phyloP scores from a whole-genome alignment of 805 yeast genomes.

The Yarrowia sp. region DNA sequence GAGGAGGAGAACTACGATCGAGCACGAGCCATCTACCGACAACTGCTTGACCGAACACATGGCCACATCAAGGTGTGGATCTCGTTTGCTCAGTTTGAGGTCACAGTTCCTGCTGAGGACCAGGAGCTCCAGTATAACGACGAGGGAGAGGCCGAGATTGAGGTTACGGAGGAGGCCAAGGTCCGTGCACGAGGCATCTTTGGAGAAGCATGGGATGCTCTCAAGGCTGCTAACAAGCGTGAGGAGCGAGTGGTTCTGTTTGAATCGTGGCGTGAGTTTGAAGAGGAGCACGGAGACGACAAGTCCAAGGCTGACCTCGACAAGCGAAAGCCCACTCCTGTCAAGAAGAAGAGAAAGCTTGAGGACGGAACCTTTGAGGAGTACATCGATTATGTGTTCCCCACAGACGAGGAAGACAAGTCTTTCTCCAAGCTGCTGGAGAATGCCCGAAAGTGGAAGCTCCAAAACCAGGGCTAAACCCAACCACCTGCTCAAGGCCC shows the following conservation, averaged over 20 bases:
- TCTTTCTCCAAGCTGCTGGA: constrained; percentile 43
- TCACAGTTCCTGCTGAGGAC: constrained; percentile 47
- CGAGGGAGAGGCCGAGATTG: constrained; percentile 51
- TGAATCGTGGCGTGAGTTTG: constrained; percentile 66
- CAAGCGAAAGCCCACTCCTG: constrained; percentile 50
- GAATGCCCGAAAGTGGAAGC: constrained; percentile 52
- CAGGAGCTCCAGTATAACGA: constrained; percentile 47
- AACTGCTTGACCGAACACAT: constrained; percentile 40
- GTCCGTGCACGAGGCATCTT: constrained; percentile 55
- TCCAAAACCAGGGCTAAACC: constrained; percentile 27
- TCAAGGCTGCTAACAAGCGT: constrained; percentile 41
- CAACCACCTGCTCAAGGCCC: neutral
- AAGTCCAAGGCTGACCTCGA: constrained; percentile 42
- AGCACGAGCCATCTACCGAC: constrained; percentile 53
- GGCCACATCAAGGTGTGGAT: constrained; percentile 53
- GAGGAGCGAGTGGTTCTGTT: constrained; percentile 53
- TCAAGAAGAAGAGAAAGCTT: constrained; percentile 45
- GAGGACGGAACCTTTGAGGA: constrained; percentile 53
- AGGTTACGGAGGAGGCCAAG: constrained; percentile 51
- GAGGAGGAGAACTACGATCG: constrained; percentile 56
- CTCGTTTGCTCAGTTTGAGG: constrained; percentile 67
- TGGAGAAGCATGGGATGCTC: constrained; percentile 49
- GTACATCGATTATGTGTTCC: constrained; percentile 60
- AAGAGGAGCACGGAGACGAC: constrained; percentile 55
- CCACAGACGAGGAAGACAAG: constrained; percentile 51